Evolutionary conservation across 2,329 filamentous ascomycete species (phyloP).

Genomic region (Arthrobotrys sinensis): DNA sequence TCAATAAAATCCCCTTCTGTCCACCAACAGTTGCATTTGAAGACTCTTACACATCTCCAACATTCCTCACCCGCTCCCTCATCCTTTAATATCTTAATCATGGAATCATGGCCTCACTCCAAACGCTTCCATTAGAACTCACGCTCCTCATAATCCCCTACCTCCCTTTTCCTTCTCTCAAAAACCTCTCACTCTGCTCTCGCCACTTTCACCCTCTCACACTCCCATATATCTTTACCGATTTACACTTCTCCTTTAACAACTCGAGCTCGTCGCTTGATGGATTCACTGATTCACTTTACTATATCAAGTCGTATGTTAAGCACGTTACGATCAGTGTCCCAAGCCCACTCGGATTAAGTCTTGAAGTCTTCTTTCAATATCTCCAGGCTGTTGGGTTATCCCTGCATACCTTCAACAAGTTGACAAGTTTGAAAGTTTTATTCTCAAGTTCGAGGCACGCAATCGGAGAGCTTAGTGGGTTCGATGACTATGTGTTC

Average conservation of each 20-base stretch:
- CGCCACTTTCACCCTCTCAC: not conserved
- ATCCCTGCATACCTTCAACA: not conserved
- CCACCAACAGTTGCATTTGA: too few relatives aligned
- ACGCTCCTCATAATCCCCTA: not conserved
- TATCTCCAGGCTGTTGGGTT: not conserved
- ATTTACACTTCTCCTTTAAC: not conserved
- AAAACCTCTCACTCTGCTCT: not conserved
- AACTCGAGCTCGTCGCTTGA: not conserved
- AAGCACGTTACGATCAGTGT: not conserved
- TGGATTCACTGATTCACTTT: not conserved
- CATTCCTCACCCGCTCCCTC: not conserved
- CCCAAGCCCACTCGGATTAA: not conserved
- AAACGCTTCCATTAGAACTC: not conserved
- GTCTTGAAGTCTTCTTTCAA: not conserved
- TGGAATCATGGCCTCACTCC: not conserved
- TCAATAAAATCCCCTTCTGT: too few relatives aligned
- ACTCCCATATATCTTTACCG: not conserved
- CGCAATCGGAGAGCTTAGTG: not conserved
- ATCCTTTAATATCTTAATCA: not conserved
- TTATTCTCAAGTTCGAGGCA: not conserved
- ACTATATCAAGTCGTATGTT: not conserved
- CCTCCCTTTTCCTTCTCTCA: not conserved
- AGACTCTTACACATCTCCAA: not conserved
- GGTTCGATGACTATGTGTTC: not conserved
- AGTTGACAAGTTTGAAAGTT: not conserved